Percentiles rank a stretch among this genome's conserved stretches.
These are phyloP conservation scores for Lipomyces lipofer DNA, from an alignment of 805 yeast species.

Conservation along the genomic window DNA sequence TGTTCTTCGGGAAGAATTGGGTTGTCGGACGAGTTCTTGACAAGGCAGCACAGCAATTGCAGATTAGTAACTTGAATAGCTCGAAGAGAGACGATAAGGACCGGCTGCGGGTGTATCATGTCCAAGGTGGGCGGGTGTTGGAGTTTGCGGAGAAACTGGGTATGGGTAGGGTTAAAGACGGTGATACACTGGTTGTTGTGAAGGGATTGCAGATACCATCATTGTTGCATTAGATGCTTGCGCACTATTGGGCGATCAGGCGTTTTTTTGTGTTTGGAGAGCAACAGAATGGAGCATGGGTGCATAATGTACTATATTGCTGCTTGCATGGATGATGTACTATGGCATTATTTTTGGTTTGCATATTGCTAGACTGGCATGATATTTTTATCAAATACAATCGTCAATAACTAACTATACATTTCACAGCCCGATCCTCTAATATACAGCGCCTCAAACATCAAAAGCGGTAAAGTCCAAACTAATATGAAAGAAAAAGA, in stretches of 20 bases:
- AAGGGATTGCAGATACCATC: slow-evolving; percentile 45
- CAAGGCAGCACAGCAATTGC: slow-evolving; percentile 49
- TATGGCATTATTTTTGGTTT: not conserved
- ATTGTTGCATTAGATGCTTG: slow-evolving; percentile 10
- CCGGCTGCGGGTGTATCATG: slow-evolving; percentile 50
- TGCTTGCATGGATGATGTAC: not conserved
- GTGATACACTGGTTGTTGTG: slow-evolving; percentile 55
- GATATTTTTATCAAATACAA: too few relatives aligned
- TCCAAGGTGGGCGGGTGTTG: slow-evolving; percentile 40
- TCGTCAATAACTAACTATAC: too few relatives aligned
- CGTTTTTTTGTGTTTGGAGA: not conserved
- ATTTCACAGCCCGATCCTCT: too few relatives aligned
- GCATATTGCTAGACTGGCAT: too few relatives aligned
- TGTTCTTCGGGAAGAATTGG: slow-evolving; percentile 58
- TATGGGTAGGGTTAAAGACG: slow-evolving; percentile 45
- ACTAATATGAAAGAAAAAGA: too few relatives aligned
- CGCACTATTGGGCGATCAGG: not conserved
- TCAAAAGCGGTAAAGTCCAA: too few relatives aligned
- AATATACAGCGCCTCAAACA: too few relatives aligned
- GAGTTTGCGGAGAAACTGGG: slow-evolving; percentile 46
- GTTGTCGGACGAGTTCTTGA: slow-evolving; percentile 62
- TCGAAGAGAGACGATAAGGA: slow-evolving; percentile 46
- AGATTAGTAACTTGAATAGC: slow-evolving; percentile 50
- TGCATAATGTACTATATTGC: too few relatives aligned
- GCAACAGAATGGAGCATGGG: too few relatives aligned